Evolutionary conservation across 2,329 filamentous ascomycete species (phyloP).

Genomic region (Sphaerulina populicola): DNA sequence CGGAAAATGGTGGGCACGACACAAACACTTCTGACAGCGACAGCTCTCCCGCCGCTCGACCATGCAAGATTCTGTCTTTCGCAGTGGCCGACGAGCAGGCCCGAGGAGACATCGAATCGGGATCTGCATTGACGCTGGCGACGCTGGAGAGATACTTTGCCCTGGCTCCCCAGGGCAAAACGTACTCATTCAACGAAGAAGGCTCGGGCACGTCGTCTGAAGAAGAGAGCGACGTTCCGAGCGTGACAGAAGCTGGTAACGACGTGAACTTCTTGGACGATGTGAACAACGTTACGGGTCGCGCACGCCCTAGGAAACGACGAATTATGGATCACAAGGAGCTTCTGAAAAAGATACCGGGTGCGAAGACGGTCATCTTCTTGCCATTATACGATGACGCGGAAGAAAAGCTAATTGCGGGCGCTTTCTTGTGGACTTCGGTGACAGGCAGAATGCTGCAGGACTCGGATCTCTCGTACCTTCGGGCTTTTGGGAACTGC

Average conservation of each 20-base stretch:
- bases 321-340: slow-evolving; percentile 32
- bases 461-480: slow-evolving; percentile 36
- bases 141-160: slow-evolving; percentile 27
- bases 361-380: slow-evolving; percentile 41
- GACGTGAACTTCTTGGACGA: slow-evolving; percentile 37
- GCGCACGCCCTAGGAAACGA: slow-evolving; percentile 25
- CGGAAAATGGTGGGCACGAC: slow-evolving; percentile 11
- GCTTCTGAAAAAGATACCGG: slow-evolving; percentile 34
- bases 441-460: slow-evolving; percentile 36
- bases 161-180: slow-evolving; percentile 24
- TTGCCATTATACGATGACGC: slow-evolving; percentile 47
- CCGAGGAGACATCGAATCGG: slow-evolving; percentile 21
- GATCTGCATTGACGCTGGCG: slow-evolving; percentile 19
- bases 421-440: slow-evolving; percentile 42
- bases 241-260: slow-evolving; percentile 21
- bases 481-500: slow-evolving; percentile 36
- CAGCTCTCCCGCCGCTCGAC: slow-evolving; percentile 16
- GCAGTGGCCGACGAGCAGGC: slow-evolving; percentile 22
- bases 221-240: slow-evolving; percentile 21
- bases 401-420: slow-evolving; percentile 36
- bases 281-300: slow-evolving; percentile 36
- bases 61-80: slow-evolving; percentile 23
- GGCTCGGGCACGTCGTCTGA: slow-evolving; percentile 23
- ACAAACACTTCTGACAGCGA: slow-evolving; percentile 22
- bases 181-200: slow-evolving; percentile 25